Base-by-base conservation (phyloP, 768 basidiomycete species). In the Amanita rubescens region DNA sequence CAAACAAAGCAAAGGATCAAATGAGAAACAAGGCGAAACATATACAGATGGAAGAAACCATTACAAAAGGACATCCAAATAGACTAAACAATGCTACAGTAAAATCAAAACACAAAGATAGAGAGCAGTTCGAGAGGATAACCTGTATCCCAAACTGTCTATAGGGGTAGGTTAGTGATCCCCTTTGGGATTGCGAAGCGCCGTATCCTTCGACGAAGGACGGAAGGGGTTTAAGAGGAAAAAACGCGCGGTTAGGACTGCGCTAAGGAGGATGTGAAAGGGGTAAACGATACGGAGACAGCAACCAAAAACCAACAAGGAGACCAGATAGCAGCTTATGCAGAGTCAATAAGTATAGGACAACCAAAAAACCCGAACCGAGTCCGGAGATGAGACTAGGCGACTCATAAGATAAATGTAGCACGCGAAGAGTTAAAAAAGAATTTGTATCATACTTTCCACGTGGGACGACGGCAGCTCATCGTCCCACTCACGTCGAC, bases 261-360 rank as follows among this genome's bases (percentile, higher is more conserved):
- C n/a, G n/a, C n/a, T n/a, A n/a, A n/a, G n/a, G 27, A 30, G 27
- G 27, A 30, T 30, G 8, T 11, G 11, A 48, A 17, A 30, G 11
- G 17, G 14, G 20, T 7, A 10, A 35, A n/a, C 17, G 10, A 20
- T 25, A 48, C 22, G 32, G n/a, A 38, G 20, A 20, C 27, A 30
- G 27, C 27, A 34, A 24, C 33, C 24, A 49, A 49, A 37, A 38
- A n/a, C 12, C 22, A 38, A 17, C n/a, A 27, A 25, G 25, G n/a
- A 39, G 27, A 27, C 34, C 37, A 27, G 33, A 45, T 4, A 46
- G 34, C 11, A 48, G 27, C 27, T 30, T 30, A 30, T n/a, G 27
- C 27, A 8, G 3, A 30, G 43, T 33, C 32, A 45, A 46, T 53
- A 53, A 53, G 52, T 53, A 53, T 53, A 53, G 9, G 39, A 51